Percentiles rank a stretch among this genome's conserved stretches.
Conservation (phyloP, 1,284 basidiomycete species). For the Kalmanozyma brasiliensis region DNA sequence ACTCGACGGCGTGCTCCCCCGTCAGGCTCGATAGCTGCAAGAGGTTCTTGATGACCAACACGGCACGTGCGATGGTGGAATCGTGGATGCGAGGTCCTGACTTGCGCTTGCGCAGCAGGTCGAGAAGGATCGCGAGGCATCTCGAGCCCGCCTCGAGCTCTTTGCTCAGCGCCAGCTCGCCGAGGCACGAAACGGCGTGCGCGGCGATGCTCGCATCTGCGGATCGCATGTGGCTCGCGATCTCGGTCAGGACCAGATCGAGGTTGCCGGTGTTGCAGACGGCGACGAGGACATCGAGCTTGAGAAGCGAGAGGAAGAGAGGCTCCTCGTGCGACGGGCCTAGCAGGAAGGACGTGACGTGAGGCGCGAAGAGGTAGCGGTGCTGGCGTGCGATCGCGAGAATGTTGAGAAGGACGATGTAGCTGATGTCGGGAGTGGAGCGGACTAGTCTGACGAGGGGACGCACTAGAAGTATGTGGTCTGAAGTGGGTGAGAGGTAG, state of each 20-base stretch:
- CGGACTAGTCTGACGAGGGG: conserved; percentile 49
- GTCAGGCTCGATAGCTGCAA: conserved; percentile 15
- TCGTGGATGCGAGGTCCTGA: conserved; percentile 20
- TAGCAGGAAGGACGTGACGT: conserved; percentile 45
- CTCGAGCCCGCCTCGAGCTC: conserved; percentile 21
- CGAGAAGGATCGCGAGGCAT: conserved; percentile 31
- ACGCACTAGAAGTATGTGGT: conserved; percentile 20
- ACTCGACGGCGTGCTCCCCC: neutral
- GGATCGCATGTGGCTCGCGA: conserved; percentile 40
- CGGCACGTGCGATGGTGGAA: conserved; percentile 28
- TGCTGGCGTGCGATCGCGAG: conserved; percentile 27
- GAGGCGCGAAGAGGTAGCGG: conserved; percentile 34
- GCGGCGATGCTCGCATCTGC: conserved; percentile 32
- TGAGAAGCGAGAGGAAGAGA: conserved; percentile 48
- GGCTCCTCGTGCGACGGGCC: conserved; percentile 55
- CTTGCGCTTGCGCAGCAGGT: conserved; percentile 29
- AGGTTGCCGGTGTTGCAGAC: conserved; percentile 29
- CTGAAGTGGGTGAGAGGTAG: conserved; percentile 29
- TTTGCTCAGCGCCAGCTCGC: conserved; percentile 34
- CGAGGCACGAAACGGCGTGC: conserved; percentile 46
- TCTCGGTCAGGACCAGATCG: conserved; percentile 30
- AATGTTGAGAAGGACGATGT: conserved; percentile 49
- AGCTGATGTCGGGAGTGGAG: conserved; percentile 43
- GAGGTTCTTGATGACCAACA: conserved; percentile 41
- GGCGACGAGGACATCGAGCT: conserved; percentile 51